phyloP scores from a whole-genome alignment of 2,329 filamentous ascomycete genomes.

The Xylaria digitata region DNA sequence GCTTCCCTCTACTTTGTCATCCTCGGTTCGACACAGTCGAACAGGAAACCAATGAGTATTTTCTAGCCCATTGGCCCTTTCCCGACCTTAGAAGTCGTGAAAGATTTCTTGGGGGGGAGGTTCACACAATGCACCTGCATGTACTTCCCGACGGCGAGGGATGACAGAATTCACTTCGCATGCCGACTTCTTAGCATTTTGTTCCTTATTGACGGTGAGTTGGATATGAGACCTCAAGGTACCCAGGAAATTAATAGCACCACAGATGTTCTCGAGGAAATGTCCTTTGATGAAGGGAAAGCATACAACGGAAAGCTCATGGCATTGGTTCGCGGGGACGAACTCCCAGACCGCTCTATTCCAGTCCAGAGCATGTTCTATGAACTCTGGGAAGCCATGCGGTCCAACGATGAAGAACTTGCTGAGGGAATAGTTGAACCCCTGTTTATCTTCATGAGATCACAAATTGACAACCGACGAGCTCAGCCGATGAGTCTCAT shows the following conservation, averaged over 20 bases:
- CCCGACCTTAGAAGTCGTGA: not conserved
- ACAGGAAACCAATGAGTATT: conserved; percentile 17
- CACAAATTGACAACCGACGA: conserved; percentile 16
- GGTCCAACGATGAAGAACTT: conserved; percentile 8
- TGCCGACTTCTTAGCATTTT: conserved; percentile 13
- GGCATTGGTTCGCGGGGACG: conserved; percentile 1
- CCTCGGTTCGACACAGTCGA: no score
- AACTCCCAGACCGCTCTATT: not conserved
- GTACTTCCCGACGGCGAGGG: conserved; percentile 7
- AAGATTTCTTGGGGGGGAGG: not conserved
- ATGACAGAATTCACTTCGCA: conserved; percentile 25
- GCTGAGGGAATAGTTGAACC: conserved; percentile 7
- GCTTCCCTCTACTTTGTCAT: no score
- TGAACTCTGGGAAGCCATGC: conserved; percentile 17
- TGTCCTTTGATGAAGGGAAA: conserved; percentile 26
- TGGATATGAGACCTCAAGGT: no score
- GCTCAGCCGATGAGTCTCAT: conserved; percentile 9
- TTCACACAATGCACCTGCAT: conserved; percentile 13
- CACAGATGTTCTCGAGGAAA: conserved; percentile 10
- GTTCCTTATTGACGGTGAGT: conserved; percentile 25
- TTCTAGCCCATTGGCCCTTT: conserved; percentile 21
- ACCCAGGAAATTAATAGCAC: not conserved
- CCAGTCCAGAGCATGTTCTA: not conserved
- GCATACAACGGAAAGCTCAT: conserved; percentile 26
- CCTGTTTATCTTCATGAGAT: conserved; percentile 20